Conservation (phyloP, 306 rosid genomes). For the Castanea crenata region DNA sequence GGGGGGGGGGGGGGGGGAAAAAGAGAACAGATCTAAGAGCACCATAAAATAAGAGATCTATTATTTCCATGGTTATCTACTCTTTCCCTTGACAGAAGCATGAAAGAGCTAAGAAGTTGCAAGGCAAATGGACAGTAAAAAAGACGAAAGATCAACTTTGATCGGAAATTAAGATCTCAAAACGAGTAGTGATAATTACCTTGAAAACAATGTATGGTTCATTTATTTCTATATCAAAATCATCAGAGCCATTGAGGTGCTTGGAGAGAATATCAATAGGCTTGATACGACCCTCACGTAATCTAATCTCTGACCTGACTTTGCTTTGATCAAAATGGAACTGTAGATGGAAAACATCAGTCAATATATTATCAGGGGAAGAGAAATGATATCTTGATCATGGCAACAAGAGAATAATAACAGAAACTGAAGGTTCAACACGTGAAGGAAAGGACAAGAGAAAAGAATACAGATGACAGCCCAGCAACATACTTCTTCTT, state of each 20-base stretch:
- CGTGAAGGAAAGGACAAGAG: background rate
- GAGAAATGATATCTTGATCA: background rate
- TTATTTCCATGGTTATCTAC: background rate
- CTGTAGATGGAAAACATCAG: constrained; percentile 39
- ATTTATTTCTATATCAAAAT: constrained; percentile 79
- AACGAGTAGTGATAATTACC: constrained; percentile 39
- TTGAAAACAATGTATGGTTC: constrained; percentile 95
- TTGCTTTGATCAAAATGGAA: constrained; percentile 99
- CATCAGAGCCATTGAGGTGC: constrained; percentile 83
- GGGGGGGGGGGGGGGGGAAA: background rate
- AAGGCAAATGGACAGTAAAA: background rate
- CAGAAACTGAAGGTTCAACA: constrained; percentile 5
- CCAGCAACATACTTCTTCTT: constrained; percentile 72
- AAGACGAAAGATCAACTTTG: background rate
- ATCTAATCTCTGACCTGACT: constrained; percentile 92
- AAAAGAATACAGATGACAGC: background rate
- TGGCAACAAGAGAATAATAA: background rate
- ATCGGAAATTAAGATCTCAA: background rate
- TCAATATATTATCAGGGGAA: constrained; percentile 19
- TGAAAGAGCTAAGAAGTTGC: background rate
- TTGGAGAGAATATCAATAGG: constrained; percentile 89
- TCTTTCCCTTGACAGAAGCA: constrained; percentile 1
- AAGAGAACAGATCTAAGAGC: background rate
- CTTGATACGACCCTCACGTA: constrained; percentile 94
- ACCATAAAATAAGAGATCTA: background rate